These are phyloP conservation scores for Paramecium octaurelia DNA, from an alignment of 73 alveolate genomes.

Conservation along the genomic window DNA sequence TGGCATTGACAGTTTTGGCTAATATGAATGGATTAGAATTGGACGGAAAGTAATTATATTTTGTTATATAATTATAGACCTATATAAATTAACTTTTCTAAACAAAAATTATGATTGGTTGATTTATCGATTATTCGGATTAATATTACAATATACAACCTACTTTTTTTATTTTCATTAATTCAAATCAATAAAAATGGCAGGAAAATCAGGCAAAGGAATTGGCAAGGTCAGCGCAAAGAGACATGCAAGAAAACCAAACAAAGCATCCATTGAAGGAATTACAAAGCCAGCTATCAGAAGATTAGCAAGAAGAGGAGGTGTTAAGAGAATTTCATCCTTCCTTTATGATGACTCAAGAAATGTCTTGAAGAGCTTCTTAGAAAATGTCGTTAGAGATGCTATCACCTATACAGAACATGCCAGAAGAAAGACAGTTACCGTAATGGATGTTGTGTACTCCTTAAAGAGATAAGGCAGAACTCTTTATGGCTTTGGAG, in stretches of 20 bases:
- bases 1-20: slow-evolving; percentile 27
- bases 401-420: slow-evolving; percentile 82
- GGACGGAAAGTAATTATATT: slow-evolving; percentile 30
- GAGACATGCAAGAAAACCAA: slow-evolving; percentile 72
- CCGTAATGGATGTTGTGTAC: slow-evolving; percentile 87
- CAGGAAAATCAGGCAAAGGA: slow-evolving; percentile 72
- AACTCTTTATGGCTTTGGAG: slow-evolving; percentile 82
- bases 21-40: slow-evolving; percentile 9
- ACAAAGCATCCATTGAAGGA: slow-evolving; percentile 79
- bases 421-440: slow-evolving; percentile 87
- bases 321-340: slow-evolving; percentile 84
- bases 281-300: slow-evolving; percentile 88
- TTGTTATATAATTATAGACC: neutral
- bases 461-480: slow-evolving; percentile 84
- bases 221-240: slow-evolving; percentile 75
- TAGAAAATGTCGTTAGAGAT: slow-evolving; percentile 82
- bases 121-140: slow-evolving; percentile 20
- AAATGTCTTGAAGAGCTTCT: slow-evolving; percentile 72
- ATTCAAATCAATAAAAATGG: slow-evolving; percentile 56
- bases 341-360: slow-evolving; percentile 85
- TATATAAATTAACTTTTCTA: slow-evolving; percentile 17
- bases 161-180: neutral
- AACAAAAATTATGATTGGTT: slow-evolving; percentile 39
- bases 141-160: neutral
- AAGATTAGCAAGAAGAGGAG: slow-evolving; percentile 96